Conservation (phyloP, 129 eudicot species). For the Solidago caesia region DNA sequence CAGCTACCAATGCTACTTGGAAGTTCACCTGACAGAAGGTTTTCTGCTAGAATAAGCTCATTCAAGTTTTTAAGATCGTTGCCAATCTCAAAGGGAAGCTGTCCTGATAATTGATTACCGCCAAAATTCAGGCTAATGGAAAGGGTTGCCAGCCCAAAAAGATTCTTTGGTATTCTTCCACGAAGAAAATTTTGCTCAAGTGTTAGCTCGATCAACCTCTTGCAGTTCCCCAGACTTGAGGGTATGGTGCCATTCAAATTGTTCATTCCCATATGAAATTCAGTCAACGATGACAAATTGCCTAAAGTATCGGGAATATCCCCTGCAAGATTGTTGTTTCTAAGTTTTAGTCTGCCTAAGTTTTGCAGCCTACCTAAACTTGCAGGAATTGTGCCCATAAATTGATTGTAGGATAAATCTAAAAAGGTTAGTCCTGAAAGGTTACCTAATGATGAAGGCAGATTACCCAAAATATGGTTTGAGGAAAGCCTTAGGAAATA, state of each 20-base stretch:
- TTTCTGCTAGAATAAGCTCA: slow-evolving; percentile 13
- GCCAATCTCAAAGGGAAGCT: slow-evolving; percentile 25
- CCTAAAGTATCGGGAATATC: slow-evolving; percentile 25
- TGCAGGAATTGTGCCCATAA: slow-evolving; percentile 34
- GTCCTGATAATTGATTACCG: slow-evolving; percentile 15
- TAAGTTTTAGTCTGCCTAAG: background rate
- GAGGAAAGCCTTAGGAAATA: slow-evolving; percentile 4
- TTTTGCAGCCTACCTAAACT: slow-evolving; percentile 25
- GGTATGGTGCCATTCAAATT: slow-evolving; percentile 16
- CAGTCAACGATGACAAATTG: slow-evolving; percentile 19
- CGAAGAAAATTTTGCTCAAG: slow-evolving; percentile 26
- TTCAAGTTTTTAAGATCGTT: slow-evolving; percentile 21
- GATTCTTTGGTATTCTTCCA: slow-evolving; percentile 27
- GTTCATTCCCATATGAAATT: slow-evolving; percentile 1
- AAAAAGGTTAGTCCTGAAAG: slow-evolving; percentile 20
- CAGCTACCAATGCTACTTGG: slow-evolving; percentile 27
- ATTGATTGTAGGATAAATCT: slow-evolving; percentile 17
- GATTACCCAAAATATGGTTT: slow-evolving; percentile 36
- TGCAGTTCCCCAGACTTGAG: slow-evolving; percentile 26
- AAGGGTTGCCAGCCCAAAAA: slow-evolving; percentile 16
- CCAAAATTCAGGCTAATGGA: slow-evolving; percentile 27
- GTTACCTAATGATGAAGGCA: slow-evolving; percentile 35
- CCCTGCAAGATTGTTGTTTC: slow-evolving; percentile 18
- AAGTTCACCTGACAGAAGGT: slow-evolving; percentile 28
- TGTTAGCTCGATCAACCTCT: slow-evolving; percentile 11